A percentile compares a stretch with the other conserved stretches of the same genome.
phyloP scores from a whole-genome alignment of 75 land plant genomes.

The Pinus tabuliformis region DNA sequence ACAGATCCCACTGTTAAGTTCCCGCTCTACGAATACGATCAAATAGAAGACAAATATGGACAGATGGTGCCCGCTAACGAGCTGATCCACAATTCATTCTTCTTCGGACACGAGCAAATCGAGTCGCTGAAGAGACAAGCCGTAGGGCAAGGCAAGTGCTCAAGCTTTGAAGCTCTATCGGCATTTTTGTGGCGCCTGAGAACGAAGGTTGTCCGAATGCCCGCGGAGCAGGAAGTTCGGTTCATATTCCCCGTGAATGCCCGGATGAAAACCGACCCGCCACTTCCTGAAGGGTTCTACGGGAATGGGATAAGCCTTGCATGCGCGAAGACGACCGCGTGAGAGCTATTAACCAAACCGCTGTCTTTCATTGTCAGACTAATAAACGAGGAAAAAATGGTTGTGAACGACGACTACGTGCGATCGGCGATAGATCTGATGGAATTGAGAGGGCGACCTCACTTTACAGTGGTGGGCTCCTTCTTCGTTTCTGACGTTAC shows the following conservation, averaged over 20 bases:
- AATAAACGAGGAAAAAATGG: conserved; percentile 48
- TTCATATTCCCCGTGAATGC: neutral
- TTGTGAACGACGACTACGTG: conserved; percentile 61
- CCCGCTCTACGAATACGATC: conserved; percentile 43
- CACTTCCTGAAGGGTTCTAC: conserved; percentile 28
- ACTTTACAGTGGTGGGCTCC: conserved; percentile 19
- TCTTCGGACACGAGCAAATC: conserved; percentile 34
- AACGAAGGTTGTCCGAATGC: no score
- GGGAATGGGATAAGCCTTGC: conserved; percentile 54
- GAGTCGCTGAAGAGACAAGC: conserved; percentile 4
- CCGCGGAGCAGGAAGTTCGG: neutral
- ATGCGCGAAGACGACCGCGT: conserved; percentile 43
- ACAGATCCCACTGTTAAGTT: conserved; percentile 29
- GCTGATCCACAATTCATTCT: conserved; percentile 20
- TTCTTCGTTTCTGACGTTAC: conserved; percentile 41
- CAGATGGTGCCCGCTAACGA: neutral
- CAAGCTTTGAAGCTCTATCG: no score
- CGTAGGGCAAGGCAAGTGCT: neutral
- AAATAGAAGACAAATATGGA: neutral
- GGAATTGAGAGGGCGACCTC: conserved; percentile 31
- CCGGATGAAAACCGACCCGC: conserved; percentile 9
- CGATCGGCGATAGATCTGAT: conserved; percentile 55
- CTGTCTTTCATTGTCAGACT: conserved; percentile 50
- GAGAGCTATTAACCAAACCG: conserved; percentile 31
- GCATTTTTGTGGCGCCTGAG: no score